Conservation (phyloP, 768 basidiomycete species). For the Macrolepiota dolichaula region DNA sequence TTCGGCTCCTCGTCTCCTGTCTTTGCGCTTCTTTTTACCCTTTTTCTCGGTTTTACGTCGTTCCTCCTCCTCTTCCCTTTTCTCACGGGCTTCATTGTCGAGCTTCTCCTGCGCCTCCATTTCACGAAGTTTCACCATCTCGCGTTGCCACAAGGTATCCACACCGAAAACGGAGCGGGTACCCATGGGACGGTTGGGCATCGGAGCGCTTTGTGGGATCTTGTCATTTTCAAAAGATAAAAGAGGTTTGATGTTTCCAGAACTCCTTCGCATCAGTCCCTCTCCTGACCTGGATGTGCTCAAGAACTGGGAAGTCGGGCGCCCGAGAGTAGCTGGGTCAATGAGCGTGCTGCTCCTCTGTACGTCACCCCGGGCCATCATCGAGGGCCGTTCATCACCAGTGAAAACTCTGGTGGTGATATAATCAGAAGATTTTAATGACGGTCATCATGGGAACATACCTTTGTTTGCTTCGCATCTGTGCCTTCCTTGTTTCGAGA, state of each 20-base stretch:
- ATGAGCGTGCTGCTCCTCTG: slow-evolving; percentile 67
- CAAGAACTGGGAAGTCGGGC: slow-evolving; percentile 44
- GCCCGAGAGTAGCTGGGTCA: slow-evolving; percentile 60
- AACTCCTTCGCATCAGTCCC: slow-evolving; percentile 43
- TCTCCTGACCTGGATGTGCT: slow-evolving; percentile 36
- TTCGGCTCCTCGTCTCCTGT: slow-evolving; percentile 21
- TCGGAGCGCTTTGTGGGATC: slow-evolving; percentile 23
- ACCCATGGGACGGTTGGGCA: slow-evolving; percentile 25
- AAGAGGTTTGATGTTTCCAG: slow-evolving; percentile 58
- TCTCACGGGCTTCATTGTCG: slow-evolving; percentile 51
- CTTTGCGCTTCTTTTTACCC: slow-evolving; percentile 47
- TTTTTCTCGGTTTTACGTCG: slow-evolving; percentile 43
- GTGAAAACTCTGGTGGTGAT: slow-evolving; percentile 69
- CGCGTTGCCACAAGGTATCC: slow-evolving; percentile 90
- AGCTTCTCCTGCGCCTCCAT: slow-evolving; percentile 68
- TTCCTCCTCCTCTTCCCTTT: slow-evolving; percentile 43
- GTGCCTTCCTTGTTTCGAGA: slow-evolving; percentile 77
- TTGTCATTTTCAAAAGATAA: slow-evolving; percentile 58
- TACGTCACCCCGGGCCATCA: slow-evolving; percentile 74
- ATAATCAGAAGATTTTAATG: neutral
- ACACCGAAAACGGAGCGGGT: slow-evolving; percentile 89
- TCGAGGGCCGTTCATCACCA: slow-evolving; percentile 86
- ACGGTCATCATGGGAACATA: slow-evolving; percentile 24
- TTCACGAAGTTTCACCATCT: slow-evolving; percentile 74
- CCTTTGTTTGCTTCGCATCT: slow-evolving; percentile 84